Evolutionary conservation across 192 early-diverging fungal genomes (phyloP).

Genomic region (Haplosporangium gracile): DNA sequence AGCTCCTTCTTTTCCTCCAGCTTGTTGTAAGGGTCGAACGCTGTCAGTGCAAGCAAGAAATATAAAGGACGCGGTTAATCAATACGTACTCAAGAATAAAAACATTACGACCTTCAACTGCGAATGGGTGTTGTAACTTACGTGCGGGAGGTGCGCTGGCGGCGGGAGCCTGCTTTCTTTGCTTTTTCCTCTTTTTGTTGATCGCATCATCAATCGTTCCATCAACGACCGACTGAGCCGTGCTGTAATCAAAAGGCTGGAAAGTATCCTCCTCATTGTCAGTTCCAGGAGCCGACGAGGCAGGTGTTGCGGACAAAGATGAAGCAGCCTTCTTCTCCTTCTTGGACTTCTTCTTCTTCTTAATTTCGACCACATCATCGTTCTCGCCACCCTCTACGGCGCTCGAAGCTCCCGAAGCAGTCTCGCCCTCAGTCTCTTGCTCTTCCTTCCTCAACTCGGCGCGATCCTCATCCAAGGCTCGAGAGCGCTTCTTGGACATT

Average conservation of each 20-base stretch:
- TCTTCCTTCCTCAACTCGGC: constrained; percentile 22
- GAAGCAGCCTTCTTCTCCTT: constrained; percentile 30
- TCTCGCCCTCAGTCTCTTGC: neutral
- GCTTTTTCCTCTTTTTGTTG: constrained; percentile 17
- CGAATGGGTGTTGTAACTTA: constrained; percentile 16
- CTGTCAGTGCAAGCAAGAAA: constrained; percentile 7
- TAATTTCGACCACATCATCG: constrained; percentile 13
- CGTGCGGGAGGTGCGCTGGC: constrained; percentile 14
- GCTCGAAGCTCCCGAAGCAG: neutral
- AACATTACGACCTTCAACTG: neutral
- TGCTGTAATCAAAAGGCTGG: constrained; percentile 51
- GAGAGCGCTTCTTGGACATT: constrained; percentile 48
- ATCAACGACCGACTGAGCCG: constrained; percentile 39
- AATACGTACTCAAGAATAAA: neutral
- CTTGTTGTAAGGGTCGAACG: constrained; percentile 53
- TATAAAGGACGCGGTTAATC: neutral
- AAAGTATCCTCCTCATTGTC: constrained; percentile 29
- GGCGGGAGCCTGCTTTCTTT: constrained; percentile 24
- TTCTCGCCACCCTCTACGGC: neutral
- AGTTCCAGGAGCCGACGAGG: constrained; percentile 3
- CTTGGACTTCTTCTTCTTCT: constrained; percentile 22
- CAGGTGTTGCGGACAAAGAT: neutral
- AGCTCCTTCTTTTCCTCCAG: constrained; percentile 33
- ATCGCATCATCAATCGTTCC: constrained; percentile 24
- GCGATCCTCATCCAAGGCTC: constrained; percentile 51